Conservation (phyloP, 148 eudicot genomes). For the Chenopodium suecicum region DNA sequence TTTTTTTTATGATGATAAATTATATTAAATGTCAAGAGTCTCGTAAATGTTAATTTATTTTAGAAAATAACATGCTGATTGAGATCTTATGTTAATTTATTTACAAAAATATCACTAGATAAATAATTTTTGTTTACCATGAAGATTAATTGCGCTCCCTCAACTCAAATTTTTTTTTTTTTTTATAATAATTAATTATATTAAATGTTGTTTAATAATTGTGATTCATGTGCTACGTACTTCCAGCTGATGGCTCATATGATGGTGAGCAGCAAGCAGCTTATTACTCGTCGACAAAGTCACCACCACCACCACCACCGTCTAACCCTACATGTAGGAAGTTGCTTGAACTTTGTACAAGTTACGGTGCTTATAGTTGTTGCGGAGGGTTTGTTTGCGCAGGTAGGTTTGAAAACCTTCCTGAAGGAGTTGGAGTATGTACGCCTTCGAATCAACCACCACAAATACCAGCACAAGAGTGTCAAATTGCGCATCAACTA, state of each 20-base stretch:
- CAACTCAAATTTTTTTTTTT: no score
- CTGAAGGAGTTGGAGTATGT: conserved; percentile 1
- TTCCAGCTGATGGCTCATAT: background rate
- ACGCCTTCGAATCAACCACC: background rate
- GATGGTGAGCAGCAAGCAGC: background rate
- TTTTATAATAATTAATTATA: no score
- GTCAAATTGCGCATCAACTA: conserved; percentile 1
- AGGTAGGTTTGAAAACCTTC: background rate
- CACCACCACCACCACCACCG: background rate
- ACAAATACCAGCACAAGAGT: background rate
- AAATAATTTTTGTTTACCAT: no score
- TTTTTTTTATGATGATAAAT: no score
- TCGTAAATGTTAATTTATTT: no score
- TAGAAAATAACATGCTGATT: no score
- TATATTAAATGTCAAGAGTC: no score
- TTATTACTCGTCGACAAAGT: background rate
- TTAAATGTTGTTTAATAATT: no score
- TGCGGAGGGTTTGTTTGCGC: background rate
- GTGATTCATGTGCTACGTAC: no score
- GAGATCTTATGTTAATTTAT: no score
- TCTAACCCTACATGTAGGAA: background rate
- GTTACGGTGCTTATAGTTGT: background rate
- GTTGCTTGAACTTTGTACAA: background rate
- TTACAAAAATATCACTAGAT: no score
- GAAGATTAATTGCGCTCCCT: no score